phyloP scores from a whole-genome alignment of 495 filamentous ascomycete species.

The Aspergillus sclerotiicarbonarius region DNA sequence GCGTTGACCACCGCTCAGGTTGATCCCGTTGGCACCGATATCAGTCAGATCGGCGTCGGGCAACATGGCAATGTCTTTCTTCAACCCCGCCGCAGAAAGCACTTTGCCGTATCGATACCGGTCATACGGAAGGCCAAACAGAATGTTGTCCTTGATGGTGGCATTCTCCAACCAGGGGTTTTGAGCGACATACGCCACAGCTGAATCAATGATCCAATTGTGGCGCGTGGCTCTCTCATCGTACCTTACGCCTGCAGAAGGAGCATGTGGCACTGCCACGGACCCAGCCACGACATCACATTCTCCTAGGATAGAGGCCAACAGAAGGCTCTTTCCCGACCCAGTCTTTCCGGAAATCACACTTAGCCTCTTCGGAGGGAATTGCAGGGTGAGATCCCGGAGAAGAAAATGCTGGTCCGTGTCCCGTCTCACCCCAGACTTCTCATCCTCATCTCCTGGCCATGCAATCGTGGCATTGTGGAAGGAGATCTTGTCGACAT shows the following conservation, averaged over 20 bases:
- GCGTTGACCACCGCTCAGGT: conserved; percentile 74
- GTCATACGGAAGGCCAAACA: conserved; percentile 67
- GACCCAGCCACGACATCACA: conserved; percentile 45
- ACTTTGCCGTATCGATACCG: conserved; percentile 62
- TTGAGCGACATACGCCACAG: conserved; percentile 72
- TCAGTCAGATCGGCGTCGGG: conserved; percentile 70
- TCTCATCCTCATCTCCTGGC: conserved; percentile 48
- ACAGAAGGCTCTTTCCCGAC: conserved; percentile 58
- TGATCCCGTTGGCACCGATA: conserved; percentile 77
- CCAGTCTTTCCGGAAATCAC: conserved; percentile 54
- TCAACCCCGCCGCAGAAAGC: conserved; percentile 62
- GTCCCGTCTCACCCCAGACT: conserved; percentile 31
- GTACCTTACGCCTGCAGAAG: conserved; percentile 34
- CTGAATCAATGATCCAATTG: conserved; percentile 68
- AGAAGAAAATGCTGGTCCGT: conserved; percentile 61
- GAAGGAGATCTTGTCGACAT: conserved; percentile 59
- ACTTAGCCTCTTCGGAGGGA: conserved; percentile 64
- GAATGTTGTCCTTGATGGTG: conserved; percentile 69
- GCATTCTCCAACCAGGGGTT: conserved; percentile 83
- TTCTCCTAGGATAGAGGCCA: conserved; percentile 61
- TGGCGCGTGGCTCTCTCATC: conserved; percentile 56
- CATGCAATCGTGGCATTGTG: conserved; percentile 70
- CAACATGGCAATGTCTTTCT: conserved; percentile 70
- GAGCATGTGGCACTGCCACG: conserved; percentile 44
- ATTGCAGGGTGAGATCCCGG: conserved; percentile 57